These are phyloP conservation scores for Stagonosporopsis rhizophila DNA, from an alignment of 2,329 filamentous ascomycete species.

Conservation along the genomic window DNA sequence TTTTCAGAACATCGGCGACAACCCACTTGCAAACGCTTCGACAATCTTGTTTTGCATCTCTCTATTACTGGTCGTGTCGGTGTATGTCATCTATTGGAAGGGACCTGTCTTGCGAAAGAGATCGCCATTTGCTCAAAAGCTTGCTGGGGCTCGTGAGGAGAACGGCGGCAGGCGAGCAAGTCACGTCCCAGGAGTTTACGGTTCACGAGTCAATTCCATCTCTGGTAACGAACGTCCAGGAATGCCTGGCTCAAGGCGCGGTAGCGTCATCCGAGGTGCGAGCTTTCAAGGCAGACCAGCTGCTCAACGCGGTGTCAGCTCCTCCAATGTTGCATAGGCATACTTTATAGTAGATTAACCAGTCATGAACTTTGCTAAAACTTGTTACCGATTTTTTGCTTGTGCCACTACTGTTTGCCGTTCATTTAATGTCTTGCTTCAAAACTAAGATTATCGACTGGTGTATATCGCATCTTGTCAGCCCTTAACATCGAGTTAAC, in stretches of 20 bases:
- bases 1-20: conserved; percentile 54
- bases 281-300: conserved; percentile 23
- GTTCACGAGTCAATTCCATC: conserved; percentile 40
- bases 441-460: too few species aligned
- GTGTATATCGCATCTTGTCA: too few species aligned
- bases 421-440: too few species aligned
- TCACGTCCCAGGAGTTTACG: conserved; percentile 41
- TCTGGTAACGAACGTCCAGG: conserved; percentile 22
- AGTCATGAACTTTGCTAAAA: too few species aligned
- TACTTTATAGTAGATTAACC: too few species aligned
- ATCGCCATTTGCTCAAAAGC: conserved; percentile 62
- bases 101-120: conserved; percentile 61
- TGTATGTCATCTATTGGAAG: conserved; percentile 62
- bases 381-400: too few species aligned
- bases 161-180: conserved; percentile 44
- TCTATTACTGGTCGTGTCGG: conserved; percentile 50
- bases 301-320: conserved; percentile 6
- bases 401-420: too few species aligned
- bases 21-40: conserved; percentile 61
- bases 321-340: neutral
- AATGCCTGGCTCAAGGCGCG: conserved; percentile 33
- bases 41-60: conserved; percentile 63
- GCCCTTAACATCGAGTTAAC: too few species aligned
- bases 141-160: conserved; percentile 44
- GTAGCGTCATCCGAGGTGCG: conserved; percentile 39